A percentile compares a stretch with the other conserved stretches of the same genome.
Evolutionary conservation across 2,329 filamentous ascomycete genomes (phyloP).

Genomic region (Monosporascus ibericus): DNA sequence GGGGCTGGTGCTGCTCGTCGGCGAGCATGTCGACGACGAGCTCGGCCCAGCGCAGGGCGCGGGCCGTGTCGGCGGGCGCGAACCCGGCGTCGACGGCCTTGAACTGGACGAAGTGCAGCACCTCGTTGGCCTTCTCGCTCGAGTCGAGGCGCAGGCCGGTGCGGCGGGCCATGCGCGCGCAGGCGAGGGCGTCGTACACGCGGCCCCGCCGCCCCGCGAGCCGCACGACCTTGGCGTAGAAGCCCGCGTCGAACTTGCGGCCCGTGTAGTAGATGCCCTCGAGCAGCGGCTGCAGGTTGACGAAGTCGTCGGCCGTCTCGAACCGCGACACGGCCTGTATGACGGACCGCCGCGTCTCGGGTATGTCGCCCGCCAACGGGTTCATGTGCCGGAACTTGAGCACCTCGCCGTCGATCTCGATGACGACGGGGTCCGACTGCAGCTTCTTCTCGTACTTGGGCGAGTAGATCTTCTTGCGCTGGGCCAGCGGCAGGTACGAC

Average conservation of each 20-base stretch:
- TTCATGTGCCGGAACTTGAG: slow-evolving; percentile 45
- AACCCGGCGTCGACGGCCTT: slow-evolving; percentile 35
- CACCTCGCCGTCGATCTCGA: slow-evolving; percentile 53
- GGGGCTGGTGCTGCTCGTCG: slow-evolving; percentile 31
- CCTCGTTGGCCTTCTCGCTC: slow-evolving; percentile 34
- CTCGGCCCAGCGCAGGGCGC: slow-evolving; percentile 40
- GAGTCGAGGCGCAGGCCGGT: slow-evolving; percentile 39
- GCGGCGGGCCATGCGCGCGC: slow-evolving; percentile 37
- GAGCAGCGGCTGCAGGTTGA: slow-evolving; percentile 45
- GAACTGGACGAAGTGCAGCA: slow-evolving; percentile 33
- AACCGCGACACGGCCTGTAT: slow-evolving; percentile 37
- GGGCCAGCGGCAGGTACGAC: slow-evolving; percentile 46
- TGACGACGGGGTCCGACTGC: slow-evolving; percentile 47
- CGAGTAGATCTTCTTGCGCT: slow-evolving; percentile 49
- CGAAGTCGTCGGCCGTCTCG: slow-evolving; percentile 42
- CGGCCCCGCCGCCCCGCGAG: slow-evolving; percentile 33
- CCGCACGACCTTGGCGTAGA: slow-evolving; percentile 36
- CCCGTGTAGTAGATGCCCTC: slow-evolving; percentile 41
- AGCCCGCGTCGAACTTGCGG: slow-evolving; percentile 27
- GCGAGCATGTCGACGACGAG: slow-evolving; percentile 45
- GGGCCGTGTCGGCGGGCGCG: slow-evolving; percentile 28
- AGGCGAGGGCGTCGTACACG: slow-evolving; percentile 43
- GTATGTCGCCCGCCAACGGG: slow-evolving; percentile 32
- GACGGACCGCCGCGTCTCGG: slow-evolving; percentile 34
- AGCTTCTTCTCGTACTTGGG: slow-evolving; percentile 41